Evolutionary conservation across 2,329 filamentous ascomycete species (phyloP).

Genomic region (Pleoardoris graminearum): DNA sequence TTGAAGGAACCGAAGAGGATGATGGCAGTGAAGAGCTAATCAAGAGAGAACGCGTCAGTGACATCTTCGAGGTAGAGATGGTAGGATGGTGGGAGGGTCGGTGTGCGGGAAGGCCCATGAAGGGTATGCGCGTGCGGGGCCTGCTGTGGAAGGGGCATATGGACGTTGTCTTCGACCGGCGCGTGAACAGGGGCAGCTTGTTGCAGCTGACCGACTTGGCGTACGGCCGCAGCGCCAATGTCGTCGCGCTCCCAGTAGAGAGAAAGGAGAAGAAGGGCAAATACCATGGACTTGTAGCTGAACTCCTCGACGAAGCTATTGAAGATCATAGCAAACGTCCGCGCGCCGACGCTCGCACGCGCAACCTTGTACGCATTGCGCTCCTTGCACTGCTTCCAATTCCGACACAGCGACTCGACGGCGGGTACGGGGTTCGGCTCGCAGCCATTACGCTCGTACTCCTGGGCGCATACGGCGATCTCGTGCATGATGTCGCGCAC

Average conservation of each 20-base stretch:
- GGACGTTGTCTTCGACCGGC: not conserved
- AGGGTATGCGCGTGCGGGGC: too few species aligned
- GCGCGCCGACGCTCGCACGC: conserved; percentile 77
- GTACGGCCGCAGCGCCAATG: not conserved
- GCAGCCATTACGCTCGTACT: conserved; percentile 79
- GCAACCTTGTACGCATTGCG: conserved; percentile 78
- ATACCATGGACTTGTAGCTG: conserved; percentile 77
- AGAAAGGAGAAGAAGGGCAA: conserved; percentile 14
- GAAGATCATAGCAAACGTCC: conserved; percentile 88
- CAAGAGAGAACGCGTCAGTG: not conserved
- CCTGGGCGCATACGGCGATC: conserved; percentile 71
- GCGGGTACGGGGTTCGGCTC: conserved; percentile 70
- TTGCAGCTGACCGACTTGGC: not conserved
- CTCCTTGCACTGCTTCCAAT: conserved; percentile 88
- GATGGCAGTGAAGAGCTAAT: conserved; percentile 53
- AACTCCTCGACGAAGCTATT: conserved; percentile 93
- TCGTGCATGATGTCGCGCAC: conserved; percentile 71
- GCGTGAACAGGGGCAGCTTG: not conserved
- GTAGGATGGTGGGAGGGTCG: not conserved
- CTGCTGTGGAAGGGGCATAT: not conserved
- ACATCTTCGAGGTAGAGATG: not conserved
- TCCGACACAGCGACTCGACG: conserved; percentile 70
- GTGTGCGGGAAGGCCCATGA: too few species aligned
- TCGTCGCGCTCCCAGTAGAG: not conserved
- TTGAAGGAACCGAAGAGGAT: conserved; percentile 58